A percentile compares a stretch with the other conserved stretches of the same genome.
These are phyloP conservation scores for Biscutella laevigata DNA, from an alignment of 441 rosid species.

Conservation along the genomic window DNA sequence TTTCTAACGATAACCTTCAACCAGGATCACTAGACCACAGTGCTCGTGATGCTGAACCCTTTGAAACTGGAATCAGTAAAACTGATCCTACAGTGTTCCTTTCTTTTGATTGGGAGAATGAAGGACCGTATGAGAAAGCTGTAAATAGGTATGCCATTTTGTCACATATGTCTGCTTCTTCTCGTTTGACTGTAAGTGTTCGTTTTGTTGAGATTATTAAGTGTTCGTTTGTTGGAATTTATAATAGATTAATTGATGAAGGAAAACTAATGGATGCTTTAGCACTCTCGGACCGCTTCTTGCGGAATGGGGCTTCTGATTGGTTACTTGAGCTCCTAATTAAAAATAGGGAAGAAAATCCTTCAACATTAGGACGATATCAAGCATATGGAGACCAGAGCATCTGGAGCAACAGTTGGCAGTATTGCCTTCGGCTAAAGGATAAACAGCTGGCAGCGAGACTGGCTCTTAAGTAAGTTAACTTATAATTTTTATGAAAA, in stretches of 20 bases:
- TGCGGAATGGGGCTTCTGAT: constrained; percentile 90
- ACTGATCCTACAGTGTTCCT: constrained; percentile 64
- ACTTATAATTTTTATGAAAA: constrained; percentile 4
- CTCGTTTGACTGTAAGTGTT: constrained; percentile 17
- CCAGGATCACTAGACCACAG: constrained; percentile 34
- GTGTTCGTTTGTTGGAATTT: constrained; percentile 2
- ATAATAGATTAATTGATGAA: constrained; percentile 71
- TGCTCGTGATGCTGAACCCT: constrained; percentile 38
- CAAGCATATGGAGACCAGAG: constrained; percentile 54
- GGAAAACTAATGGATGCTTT: constrained; percentile 94
- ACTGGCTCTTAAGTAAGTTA: constrained; percentile 81
- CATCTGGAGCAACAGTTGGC: constrained; percentile 87
- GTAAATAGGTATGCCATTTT: constrained; percentile 54
- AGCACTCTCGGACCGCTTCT: constrained; percentile 96
- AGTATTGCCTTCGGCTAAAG: constrained; percentile 94
- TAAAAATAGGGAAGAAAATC: constrained; percentile 66
- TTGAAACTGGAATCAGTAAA: constrained; percentile 40
- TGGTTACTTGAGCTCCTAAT: constrained; percentile 76
- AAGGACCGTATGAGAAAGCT: constrained; percentile 86
- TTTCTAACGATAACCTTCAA: constrained; percentile 33
- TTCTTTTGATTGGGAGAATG: constrained; percentile 92
- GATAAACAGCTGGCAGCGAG: constrained; percentile 83
- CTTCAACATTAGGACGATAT: constrained; percentile 39
- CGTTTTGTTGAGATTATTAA: neutral
- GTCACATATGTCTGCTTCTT: constrained; percentile 15